phyloP scores from a whole-genome alignment of 192 early-diverging fungal species.

The Cetraspora pellucida region DNA sequence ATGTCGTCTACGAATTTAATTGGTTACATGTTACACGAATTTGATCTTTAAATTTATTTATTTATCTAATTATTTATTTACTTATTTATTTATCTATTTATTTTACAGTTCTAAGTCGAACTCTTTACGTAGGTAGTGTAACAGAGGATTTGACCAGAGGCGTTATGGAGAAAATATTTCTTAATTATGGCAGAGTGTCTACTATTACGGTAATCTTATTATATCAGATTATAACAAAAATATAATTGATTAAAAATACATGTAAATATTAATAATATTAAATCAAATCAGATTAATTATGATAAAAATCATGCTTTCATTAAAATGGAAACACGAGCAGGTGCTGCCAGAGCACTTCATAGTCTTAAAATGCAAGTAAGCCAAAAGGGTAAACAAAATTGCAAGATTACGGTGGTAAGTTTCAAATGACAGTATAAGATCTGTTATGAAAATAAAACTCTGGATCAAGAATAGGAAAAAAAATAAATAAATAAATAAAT shows the following conservation, averaged over 20 bases:
- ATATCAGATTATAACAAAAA: neutral
- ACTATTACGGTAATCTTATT: slow-evolving; percentile 37
- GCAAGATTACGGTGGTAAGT: slow-evolving; percentile 37
- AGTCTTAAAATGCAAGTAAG: slow-evolving; percentile 3
- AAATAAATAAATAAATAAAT: too few species aligned
- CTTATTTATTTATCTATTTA: neutral
- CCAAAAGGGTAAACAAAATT: slow-evolving; percentile 26
- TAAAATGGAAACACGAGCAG: slow-evolving; percentile 45
- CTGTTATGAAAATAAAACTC: neutral
- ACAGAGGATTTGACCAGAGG: slow-evolving; percentile 37
- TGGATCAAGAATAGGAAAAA: too few species aligned
- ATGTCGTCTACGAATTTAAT: neutral
- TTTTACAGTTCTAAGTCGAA: slow-evolving; percentile 44
- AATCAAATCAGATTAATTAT: slow-evolving; percentile 34
- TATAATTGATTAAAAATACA: neutral
- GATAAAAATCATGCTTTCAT: slow-evolving; percentile 51
- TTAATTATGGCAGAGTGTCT: slow-evolving; percentile 39
- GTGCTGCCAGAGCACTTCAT: slow-evolving; percentile 31
- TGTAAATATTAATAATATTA: neutral
- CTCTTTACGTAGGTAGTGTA: slow-evolving; percentile 47
- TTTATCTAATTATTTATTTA: neutral
- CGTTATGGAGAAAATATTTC: slow-evolving; percentile 43
- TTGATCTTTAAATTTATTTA: too few species aligned
- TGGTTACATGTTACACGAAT: neutral
- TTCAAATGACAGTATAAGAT: neutral